phyloP scores from a whole-genome alignment of 805 yeast genomes.

The Lachancea thermotolerans region DNA sequence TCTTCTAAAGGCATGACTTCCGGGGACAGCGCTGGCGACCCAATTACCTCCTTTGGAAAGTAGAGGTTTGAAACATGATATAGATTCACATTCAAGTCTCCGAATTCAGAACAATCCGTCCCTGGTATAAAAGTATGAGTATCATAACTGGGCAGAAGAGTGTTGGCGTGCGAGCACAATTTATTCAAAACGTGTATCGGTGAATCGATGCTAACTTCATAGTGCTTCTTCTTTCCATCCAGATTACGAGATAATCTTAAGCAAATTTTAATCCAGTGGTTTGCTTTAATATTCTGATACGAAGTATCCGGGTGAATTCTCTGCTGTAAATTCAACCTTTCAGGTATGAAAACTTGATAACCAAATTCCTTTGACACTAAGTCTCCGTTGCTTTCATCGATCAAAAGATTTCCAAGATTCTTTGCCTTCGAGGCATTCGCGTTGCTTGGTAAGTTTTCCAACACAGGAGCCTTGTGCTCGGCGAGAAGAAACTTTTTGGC shows the following conservation, averaged over 20 bases:
- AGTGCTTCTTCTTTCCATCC: constrained; percentile 72
- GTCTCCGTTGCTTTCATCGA: constrained; percentile 44
- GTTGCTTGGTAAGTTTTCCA: constrained; percentile 28
- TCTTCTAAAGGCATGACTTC: constrained; percentile 43
- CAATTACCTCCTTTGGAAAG: constrained; percentile 34
- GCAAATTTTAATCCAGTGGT: constrained; percentile 93
- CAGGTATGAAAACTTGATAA: constrained; percentile 81
- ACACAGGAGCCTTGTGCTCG: constrained; percentile 67
- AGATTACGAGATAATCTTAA: constrained; percentile 68
- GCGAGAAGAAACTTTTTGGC: constrained; percentile 68
- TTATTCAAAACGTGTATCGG: constrained; percentile 81
- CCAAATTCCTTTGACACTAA: constrained; percentile 73
- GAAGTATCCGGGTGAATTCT: constrained; percentile 82
- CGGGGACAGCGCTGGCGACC: constrained; percentile 50
- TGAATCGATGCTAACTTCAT: constrained; percentile 90
- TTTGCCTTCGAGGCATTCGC: constrained; percentile 33
- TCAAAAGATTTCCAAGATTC: constrained; percentile 36
- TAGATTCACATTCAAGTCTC: constrained; percentile 15
- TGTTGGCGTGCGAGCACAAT: constrained; percentile 73
- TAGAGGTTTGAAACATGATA: constrained; percentile 35
- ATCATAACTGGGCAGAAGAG: constrained; percentile 68
- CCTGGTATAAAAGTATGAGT: constrained; percentile 16
- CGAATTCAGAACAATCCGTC: constrained; percentile 13
- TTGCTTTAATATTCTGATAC: constrained; percentile 70
- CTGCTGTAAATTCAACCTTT: constrained; percentile 47